phyloP scores from a whole-genome alignment of 2,329 filamentous ascomycete genomes.

The Alternaria infectoria region DNA sequence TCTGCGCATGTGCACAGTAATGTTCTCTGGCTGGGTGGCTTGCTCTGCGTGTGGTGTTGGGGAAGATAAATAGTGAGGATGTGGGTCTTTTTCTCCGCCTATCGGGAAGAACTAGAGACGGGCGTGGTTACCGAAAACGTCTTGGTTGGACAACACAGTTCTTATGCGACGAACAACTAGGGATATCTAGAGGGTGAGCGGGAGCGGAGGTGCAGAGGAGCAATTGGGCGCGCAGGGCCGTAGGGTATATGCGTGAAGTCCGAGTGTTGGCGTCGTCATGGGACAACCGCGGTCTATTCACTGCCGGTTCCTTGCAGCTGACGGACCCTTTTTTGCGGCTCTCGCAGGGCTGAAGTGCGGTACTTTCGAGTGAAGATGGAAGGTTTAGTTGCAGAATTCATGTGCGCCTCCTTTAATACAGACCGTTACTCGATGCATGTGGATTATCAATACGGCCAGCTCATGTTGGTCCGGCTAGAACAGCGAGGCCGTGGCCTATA shows the following conservation, averaged over 20 bases:
- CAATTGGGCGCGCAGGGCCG: slow-evolving; percentile 4
- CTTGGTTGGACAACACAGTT: slow-evolving; percentile 17
- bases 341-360: slow-evolving; percentile 6
- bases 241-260: slow-evolving; percentile 1
- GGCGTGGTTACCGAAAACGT: slow-evolving; percentile 25
- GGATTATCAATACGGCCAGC: background rate
- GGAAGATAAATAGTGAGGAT: slow-evolving; percentile 11
- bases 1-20: slow-evolving; percentile 28
- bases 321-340: slow-evolving; percentile 14
- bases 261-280: slow-evolving; percentile 11
- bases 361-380: background rate
- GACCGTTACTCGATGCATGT: background rate
- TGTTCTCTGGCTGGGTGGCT: slow-evolving; percentile 24
- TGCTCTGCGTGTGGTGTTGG: slow-evolving; percentile 18
- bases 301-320: slow-evolving; percentile 5
- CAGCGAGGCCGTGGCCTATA: background rate
- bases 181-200: slow-evolving; percentile 2
- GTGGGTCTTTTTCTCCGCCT: slow-evolving; percentile 29
- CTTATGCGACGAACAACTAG: slow-evolving; percentile 9
- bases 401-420: background rate
- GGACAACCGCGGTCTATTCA: slow-evolving; percentile 6
- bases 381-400: background rate
- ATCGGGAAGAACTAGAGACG: slow-evolving; percentile 13
- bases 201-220: background rate
- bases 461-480: background rate